Percentiles rank a stretch among this genome's conserved stretches.
Evolutionary conservation across 306 rosid genomes (phyloP).

Genomic region (Dalbergia cultrata): DNA sequence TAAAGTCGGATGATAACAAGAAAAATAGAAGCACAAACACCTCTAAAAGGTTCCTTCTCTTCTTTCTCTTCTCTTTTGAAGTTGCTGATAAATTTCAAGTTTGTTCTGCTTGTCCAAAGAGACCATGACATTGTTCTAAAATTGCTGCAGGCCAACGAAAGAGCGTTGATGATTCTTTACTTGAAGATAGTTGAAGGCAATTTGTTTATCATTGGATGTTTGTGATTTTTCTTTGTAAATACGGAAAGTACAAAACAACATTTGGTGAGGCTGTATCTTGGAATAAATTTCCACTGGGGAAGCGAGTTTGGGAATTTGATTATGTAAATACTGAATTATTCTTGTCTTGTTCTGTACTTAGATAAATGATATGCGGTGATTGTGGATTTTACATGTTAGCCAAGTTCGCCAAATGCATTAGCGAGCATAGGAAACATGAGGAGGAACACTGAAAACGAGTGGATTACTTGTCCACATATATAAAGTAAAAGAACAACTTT

Average conservation of each 20-base stretch:
- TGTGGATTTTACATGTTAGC: slow-evolving; percentile 26
- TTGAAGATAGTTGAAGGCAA: slow-evolving; percentile 44
- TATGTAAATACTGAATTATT: slow-evolving; percentile 48
- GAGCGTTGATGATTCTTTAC: slow-evolving; percentile 43
- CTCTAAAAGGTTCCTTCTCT: slow-evolving; percentile 62
- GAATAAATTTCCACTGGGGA: slow-evolving; percentile 46
- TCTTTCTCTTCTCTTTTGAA: neutral
- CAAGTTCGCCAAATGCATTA: slow-evolving; percentile 2
- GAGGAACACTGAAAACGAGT: too few species aligned
- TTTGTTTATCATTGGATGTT: slow-evolving; percentile 32
- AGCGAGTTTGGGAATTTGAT: slow-evolving; percentile 27
- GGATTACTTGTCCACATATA: too few species aligned
- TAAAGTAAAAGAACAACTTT: too few species aligned
- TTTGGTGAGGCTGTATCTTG: slow-evolving; percentile 43
- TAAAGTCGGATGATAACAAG: slow-evolving; percentile 57
- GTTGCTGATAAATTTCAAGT: slow-evolving; percentile 7
- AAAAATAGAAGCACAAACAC: slow-evolving; percentile 57
- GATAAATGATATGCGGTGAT: slow-evolving; percentile 36
- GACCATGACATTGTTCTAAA: slow-evolving; percentile 30
- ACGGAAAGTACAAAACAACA: slow-evolving; percentile 20
- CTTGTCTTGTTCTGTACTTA: slow-evolving; percentile 42
- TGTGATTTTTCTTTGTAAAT: slow-evolving; percentile 56
- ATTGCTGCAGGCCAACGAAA: slow-evolving; percentile 62
- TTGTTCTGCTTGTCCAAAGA: slow-evolving; percentile 9
- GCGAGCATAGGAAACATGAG: too few species aligned